phyloP scores from a whole-genome alignment of 1,284 basidiomycete genomes.

The Rhodotorula sp. region DNA sequence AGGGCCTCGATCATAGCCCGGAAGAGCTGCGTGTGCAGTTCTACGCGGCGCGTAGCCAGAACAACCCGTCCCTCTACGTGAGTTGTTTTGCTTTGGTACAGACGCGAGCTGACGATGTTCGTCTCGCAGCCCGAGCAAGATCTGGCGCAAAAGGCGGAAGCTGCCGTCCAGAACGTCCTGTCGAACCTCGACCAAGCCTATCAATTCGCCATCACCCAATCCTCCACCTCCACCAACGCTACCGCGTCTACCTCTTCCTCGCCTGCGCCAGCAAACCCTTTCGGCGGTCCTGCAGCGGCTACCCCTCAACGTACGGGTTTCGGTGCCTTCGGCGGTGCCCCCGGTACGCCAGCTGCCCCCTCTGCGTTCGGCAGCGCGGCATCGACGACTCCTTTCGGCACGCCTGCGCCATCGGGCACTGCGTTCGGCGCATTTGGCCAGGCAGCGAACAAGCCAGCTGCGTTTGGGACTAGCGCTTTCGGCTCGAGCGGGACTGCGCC shows the following conservation, averaged over 20 bases:
- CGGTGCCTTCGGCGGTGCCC: constrained; percentile 32
- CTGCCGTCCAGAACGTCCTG: constrained; percentile 33
- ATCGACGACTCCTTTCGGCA: constrained; percentile 17
- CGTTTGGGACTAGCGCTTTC: constrained; percentile 39
- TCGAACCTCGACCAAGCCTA: constrained; percentile 40
- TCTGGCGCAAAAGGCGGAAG: constrained; percentile 36
- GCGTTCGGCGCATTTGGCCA: constrained; percentile 47
- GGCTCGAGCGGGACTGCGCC: constrained; percentile 19
- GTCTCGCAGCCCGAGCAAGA: constrained; percentile 36
- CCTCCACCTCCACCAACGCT: constrained; percentile 4
- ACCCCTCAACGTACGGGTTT: constrained; percentile 14
- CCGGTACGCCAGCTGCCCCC: constrained; percentile 3
- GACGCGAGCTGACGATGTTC: constrained; percentile 4
- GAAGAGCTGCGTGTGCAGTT: constrained; percentile 79
- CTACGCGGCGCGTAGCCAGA: constrained; percentile 59
- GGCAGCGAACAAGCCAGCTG: constrained; percentile 31
- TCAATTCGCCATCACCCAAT: constrained; percentile 33
- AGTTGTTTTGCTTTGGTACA: constrained; percentile 45
- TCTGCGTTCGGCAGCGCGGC: constrained; percentile 17
- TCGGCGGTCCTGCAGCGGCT: constrained; percentile 8
- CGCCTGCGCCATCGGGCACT: constrained; percentile 38
- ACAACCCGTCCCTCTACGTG: constrained; percentile 68
- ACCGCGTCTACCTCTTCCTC: neutral
- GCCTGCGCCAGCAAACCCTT: neutral
- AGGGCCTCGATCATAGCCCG: constrained; percentile 67